Conservation (phyloP, 352 stramenopile genomes). For the Blastocystis sp. region DNA sequence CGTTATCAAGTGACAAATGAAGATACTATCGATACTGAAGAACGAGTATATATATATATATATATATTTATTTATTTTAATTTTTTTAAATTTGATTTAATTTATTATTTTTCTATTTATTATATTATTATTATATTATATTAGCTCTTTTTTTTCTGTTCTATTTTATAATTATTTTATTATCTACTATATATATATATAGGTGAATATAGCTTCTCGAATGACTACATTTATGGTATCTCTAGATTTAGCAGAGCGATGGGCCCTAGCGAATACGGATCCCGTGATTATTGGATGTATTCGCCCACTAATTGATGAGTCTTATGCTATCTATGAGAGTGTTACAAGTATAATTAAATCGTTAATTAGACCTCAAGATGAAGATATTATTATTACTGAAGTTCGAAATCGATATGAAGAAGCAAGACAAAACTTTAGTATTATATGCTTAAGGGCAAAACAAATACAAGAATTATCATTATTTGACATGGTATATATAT, state of each 20-base stretch:
- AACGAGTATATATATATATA: too few relatives aligned
- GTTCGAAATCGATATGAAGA: slow-evolving; percentile 22
- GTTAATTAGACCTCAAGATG: slow-evolving; percentile 14
- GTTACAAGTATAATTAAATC: slow-evolving; percentile 16
- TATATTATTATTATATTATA: too few relatives aligned
- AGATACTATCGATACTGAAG: slow-evolving; percentile 17
- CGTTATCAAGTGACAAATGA: slow-evolving; percentile 18
- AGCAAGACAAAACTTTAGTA: too few relatives aligned
- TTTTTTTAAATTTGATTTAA: too few relatives aligned
- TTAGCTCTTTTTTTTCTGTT: too few relatives aligned
- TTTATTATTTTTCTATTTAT: too few relatives aligned
- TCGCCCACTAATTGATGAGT: slow-evolving; percentile 28
- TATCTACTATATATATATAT: too few relatives aligned
- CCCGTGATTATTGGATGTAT: slow-evolving; percentile 26
- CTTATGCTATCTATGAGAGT: slow-evolving; percentile 15
- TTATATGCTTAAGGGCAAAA: too few relatives aligned
- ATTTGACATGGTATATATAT: too few relatives aligned
- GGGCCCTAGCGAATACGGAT: slow-evolving; percentile 17
- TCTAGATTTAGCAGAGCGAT: slow-evolving; percentile 17
- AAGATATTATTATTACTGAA: slow-evolving; percentile 8
- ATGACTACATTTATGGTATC: slow-evolving; percentile 25
- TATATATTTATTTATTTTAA: too few relatives aligned
- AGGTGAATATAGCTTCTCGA: slow-evolving; percentile 30
- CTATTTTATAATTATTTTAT: too few relatives aligned
- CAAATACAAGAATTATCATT: too few relatives aligned